Percentiles rank a stretch among this genome's conserved stretches.
phyloP scores from a whole-genome alignment of 108 stramenopile species.

The Skeletonema grethae region DNA sequence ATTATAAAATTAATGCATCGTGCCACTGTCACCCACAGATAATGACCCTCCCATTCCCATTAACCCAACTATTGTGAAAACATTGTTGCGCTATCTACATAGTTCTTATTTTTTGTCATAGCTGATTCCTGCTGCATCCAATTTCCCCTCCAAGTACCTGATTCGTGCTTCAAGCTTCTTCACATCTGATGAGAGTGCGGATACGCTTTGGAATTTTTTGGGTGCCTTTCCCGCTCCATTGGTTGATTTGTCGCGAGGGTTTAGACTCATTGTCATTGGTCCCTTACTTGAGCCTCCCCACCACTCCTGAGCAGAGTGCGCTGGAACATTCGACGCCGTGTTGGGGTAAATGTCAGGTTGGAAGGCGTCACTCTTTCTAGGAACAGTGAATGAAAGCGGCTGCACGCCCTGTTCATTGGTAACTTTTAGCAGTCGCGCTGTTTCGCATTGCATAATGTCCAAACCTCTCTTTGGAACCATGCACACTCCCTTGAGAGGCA shows the following conservation, averaged over 20 bases:
- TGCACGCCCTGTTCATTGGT: constrained; percentile 91
- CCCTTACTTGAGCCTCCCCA: constrained; percentile 82
- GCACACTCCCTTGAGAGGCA: constrained; percentile 95
- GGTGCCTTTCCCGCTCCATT: constrained; percentile 16
- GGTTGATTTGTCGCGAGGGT: constrained; percentile 61
- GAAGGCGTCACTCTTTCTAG: constrained; percentile 98
- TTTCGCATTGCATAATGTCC: constrained; percentile 94
- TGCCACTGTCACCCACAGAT: not conserved
- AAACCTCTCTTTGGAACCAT: constrained; percentile 96
- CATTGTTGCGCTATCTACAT: not conserved
- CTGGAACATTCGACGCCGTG: constrained; percentile 71
- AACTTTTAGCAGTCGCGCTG: constrained; percentile 93
- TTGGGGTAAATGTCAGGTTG: constrained; percentile 99
- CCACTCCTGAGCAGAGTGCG: constrained; percentile 96
- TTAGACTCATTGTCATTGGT: constrained; percentile 82
- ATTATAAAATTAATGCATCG: not conserved
- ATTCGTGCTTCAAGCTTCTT: constrained; percentile 75
- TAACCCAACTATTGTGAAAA: not conserved
- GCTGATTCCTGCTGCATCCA: constrained; percentile 66
- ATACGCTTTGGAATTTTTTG: constrained; percentile 63
- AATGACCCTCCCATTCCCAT: constrained; percentile 1
- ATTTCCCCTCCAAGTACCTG: constrained; percentile 73
- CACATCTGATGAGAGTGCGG: constrained; percentile 70
- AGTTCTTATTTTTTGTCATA: constrained; percentile 22
- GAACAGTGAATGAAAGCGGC: constrained; percentile 93